Conservation (phyloP, 805 yeast genomes). For the Teunomyces gatunensis region DNA sequence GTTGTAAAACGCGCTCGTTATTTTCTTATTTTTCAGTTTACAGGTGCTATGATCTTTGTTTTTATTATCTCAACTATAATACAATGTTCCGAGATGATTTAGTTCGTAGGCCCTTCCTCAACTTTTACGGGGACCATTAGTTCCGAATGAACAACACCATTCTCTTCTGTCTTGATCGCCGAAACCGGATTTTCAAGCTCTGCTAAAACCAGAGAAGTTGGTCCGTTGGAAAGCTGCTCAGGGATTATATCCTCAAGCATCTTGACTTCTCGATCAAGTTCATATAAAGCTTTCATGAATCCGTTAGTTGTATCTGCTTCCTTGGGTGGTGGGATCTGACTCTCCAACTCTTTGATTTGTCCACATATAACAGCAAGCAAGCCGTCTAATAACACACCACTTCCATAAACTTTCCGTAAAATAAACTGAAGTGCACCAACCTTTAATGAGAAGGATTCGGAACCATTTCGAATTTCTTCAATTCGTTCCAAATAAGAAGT, state of each 20-base stretch:
- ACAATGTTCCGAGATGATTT: background rate
- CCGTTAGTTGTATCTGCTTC: background rate
- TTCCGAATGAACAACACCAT: background rate
- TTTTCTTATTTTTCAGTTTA: background rate
- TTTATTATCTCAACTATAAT: too few species aligned
- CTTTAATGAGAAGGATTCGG: conserved; percentile 8
- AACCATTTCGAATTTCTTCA: conserved; percentile 11
- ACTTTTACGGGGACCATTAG: background rate
- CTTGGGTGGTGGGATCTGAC: background rate
- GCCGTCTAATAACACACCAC: conserved; percentile 25
- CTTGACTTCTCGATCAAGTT: conserved; percentile 1
- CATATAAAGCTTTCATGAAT: background rate
- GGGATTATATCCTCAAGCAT: conserved; percentile 4
- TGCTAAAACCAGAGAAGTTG: background rate
- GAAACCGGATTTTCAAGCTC: background rate
- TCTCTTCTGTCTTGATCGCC: background rate
- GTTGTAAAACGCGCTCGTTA: conserved; percentile 2
- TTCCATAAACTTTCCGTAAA: conserved; percentile 30
- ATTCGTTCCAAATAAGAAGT: conserved; percentile 8
- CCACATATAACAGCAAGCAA: conserved; percentile 13
- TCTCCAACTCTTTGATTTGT: conserved; percentile 13
- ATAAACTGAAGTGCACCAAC: conserved; percentile 23
- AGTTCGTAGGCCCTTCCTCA: background rate
- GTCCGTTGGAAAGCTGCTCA: background rate
- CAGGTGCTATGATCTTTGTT: too few species aligned